Evolutionary conservation across 108 stramenopile genomes (phyloP).

Genomic region (Conticribra weissflogii): DNA sequence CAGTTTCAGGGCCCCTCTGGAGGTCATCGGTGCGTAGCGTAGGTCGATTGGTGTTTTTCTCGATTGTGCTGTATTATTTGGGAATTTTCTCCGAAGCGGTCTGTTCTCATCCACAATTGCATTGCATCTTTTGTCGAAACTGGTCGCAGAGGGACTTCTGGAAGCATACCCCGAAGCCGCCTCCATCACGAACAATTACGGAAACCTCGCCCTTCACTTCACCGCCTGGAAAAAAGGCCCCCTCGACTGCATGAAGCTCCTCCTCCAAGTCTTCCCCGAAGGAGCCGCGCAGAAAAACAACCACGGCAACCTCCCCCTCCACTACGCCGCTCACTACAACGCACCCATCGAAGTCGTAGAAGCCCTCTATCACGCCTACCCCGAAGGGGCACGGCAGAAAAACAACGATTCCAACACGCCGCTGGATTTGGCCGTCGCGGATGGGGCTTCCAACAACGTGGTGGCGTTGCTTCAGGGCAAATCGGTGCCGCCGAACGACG

Average conservation of each 20-base stretch:
- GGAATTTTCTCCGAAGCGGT: too few species aligned
- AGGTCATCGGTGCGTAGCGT: conserved; percentile 57
- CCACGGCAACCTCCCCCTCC: conserved; percentile 84
- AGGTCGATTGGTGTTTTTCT: not conserved
- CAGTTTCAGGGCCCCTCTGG: conserved; percentile 79
- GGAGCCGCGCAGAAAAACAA: conserved; percentile 89
- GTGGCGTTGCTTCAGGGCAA: conserved; percentile 85
- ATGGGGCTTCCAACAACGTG: conserved; percentile 81
- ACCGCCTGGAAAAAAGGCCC: conserved; percentile 92
- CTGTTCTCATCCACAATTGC: too few species aligned
- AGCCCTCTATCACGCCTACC: conserved; percentile 82
- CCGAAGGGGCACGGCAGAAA: conserved; percentile 81
- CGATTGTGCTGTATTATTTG: not conserved
- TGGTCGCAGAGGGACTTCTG: conserved; percentile 66
- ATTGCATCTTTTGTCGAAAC: too few species aligned
- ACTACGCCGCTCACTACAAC: conserved; percentile 89
- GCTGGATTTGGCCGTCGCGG: conserved; percentile 84
- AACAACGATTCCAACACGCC: conserved; percentile 90
- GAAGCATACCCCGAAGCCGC: conserved; percentile 90
- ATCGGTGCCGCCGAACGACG: conserved; percentile 78
- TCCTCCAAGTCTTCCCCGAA: conserved; percentile 82
- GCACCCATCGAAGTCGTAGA: conserved; percentile 87
- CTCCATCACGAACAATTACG: conserved; percentile 86
- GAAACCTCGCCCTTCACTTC: conserved; percentile 83
- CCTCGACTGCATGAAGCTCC: conserved; percentile 75